phyloP scores from a whole-genome alignment of 2,329 filamentous ascomycete species.

The Fusarium sambucinum region DNA sequence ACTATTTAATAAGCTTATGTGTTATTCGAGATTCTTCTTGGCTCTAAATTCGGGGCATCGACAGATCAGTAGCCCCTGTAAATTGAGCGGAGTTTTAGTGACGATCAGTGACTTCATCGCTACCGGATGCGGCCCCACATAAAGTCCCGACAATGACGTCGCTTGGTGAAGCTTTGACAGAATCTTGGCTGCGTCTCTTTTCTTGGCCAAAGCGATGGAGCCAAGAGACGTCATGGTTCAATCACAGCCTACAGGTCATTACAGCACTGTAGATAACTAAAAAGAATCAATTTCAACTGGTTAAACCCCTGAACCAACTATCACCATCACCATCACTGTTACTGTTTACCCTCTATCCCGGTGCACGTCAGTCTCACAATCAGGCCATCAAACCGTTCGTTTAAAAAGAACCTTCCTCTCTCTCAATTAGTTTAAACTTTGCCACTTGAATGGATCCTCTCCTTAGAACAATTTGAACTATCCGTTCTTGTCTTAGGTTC shows the following conservation, averaged over 20 bases:
- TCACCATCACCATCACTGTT: not conserved
- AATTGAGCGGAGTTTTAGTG: slow-evolving; percentile 19
- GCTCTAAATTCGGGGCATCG: slow-evolving; percentile 20
- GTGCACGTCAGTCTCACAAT: slow-evolving; percentile 18
- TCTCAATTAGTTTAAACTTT: slow-evolving; percentile 22
- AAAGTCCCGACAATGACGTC: slow-evolving; percentile 31
- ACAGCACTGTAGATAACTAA: not conserved
- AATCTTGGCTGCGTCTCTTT: slow-evolving; percentile 24
- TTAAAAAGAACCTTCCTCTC: not conserved
- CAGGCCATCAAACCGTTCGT: slow-evolving; percentile 10
- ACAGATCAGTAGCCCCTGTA: not conserved
- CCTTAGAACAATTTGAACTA: not conserved
- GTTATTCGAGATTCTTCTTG: slow-evolving; percentile 6
- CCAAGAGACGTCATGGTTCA: slow-evolving; percentile 32
- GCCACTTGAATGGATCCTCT: slow-evolving; percentile 30
- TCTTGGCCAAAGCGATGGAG: slow-evolving; percentile 15
- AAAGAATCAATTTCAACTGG: not conserved
- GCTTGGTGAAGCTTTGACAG: slow-evolving; percentile 24
- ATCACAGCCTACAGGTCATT: slow-evolving; percentile 10
- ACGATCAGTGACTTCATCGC: slow-evolving; percentile 39
- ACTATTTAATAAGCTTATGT: slow-evolving; percentile 26
- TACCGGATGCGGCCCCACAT: slow-evolving; percentile 13
- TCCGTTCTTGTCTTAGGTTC: slow-evolving; percentile 13
- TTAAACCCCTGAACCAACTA: slow-evolving; percentile 7
- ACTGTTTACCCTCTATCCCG: no score